A percentile compares a stretch with the other conserved stretches of the same genome.
Evolutionary conservation across 495 filamentous ascomycete genomes (phyloP).

Genomic region (Pyrenula aspistea): DNA sequence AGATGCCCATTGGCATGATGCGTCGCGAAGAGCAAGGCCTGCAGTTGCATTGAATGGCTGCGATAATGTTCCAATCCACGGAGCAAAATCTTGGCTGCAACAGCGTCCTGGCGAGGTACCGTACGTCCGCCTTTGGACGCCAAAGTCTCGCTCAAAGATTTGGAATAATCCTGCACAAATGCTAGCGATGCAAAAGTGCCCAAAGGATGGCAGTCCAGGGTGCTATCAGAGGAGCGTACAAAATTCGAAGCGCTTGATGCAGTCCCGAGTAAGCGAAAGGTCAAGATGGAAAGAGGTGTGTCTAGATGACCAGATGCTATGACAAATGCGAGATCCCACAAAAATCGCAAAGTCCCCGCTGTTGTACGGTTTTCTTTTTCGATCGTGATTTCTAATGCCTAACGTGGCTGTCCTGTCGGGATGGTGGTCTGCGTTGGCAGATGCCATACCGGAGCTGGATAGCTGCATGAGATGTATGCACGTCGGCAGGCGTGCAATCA

Average conservation of each 20-base stretch:
- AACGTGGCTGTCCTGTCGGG: not conserved
- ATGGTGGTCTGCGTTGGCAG: not conserved
- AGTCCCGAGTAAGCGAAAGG: not conserved
- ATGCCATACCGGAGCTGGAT: not conserved
- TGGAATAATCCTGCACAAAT: not conserved
- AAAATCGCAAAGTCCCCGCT: not conserved
- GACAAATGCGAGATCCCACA: too few relatives aligned
- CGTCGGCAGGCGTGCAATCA: not conserved
- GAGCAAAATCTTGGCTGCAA: not conserved
- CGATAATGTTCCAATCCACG: too few relatives aligned
- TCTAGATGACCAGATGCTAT: not conserved
- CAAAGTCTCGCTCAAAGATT: not conserved
- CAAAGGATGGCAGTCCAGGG: not conserved
- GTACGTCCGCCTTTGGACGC: not conserved
- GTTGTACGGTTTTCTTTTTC: not conserved
- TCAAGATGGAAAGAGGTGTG: not conserved
- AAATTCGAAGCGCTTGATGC: not conserved
- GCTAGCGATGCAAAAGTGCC: not conserved
- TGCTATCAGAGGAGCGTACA: not conserved
- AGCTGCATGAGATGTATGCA: not conserved
- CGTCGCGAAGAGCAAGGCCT: too few relatives aligned
- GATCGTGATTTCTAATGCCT: not conserved
- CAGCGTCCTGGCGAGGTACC: not conserved
- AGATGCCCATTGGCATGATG: too few relatives aligned
- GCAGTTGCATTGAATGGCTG: too few relatives aligned